Conservation (phyloP, 306 rosid genomes). For the Fragaria nilgerrensis region DNA sequence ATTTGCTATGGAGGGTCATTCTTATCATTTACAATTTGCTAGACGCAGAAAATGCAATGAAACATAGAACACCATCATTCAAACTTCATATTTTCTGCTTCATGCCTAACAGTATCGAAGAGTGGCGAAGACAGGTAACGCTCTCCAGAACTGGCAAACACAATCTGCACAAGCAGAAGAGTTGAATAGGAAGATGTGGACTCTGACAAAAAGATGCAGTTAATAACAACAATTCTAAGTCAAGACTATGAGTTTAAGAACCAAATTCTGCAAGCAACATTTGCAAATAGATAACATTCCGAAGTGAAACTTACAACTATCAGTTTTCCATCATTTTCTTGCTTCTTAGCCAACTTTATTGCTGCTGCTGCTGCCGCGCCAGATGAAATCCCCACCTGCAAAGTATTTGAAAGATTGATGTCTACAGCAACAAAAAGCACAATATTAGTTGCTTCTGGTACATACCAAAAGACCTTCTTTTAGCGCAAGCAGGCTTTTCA, state of each 20-base stretch:
- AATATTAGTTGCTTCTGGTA: neutral
- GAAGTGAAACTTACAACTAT: conserved; percentile 48
- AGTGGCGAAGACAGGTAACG: conserved; percentile 53
- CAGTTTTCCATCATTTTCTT: conserved; percentile 72
- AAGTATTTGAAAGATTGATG: conserved; percentile 3
- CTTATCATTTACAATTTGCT: too few species aligned
- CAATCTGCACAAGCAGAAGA: conserved; percentile 30
- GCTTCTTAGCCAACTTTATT: conserved; percentile 59
- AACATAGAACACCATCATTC: neutral
- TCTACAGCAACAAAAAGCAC: neutral
- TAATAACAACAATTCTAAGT: neutral
- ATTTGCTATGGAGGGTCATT: too few species aligned
- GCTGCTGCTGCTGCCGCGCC: conserved; percentile 81
- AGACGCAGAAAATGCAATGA: neutral
- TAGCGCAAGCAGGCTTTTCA: conserved; percentile 56
- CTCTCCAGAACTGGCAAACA: conserved; percentile 70
- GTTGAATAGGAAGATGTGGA: neutral
- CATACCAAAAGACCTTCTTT: conserved; percentile 66
- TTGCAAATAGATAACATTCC: conserved; percentile 18
- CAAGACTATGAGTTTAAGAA: neutral
- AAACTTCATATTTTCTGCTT: conserved; percentile 54
- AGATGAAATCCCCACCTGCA: conserved; percentile 80
- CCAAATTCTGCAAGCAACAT: neutral
- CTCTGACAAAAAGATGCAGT: neutral
- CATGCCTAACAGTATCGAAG: conserved; percentile 56